Percentiles rank a stretch among this genome's conserved stretches.
Conservation (phyloP, 1,284 basidiomycete genomes). For the Cutaneotrichosporon arboriforme region DNA sequence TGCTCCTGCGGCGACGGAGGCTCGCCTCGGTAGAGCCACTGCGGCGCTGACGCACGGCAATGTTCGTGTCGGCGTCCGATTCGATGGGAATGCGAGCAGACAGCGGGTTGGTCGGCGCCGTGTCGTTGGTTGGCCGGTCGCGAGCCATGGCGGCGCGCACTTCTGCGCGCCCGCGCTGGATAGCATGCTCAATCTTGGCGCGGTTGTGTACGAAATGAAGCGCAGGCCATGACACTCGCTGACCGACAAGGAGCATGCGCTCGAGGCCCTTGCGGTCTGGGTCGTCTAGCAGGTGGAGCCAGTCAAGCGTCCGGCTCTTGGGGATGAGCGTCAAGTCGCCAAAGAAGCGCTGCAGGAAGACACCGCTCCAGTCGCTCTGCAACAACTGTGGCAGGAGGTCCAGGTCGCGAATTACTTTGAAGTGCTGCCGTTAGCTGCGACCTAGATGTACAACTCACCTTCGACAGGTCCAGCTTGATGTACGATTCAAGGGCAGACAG, state of each 20-base stretch:
- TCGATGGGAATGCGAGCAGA: constrained; percentile 39
- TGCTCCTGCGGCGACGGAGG: not conserved
- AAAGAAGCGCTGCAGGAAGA: constrained; percentile 68
- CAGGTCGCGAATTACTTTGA: constrained; percentile 88
- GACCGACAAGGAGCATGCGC: constrained; percentile 77
- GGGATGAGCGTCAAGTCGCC: constrained; percentile 67
- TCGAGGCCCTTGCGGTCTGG: constrained; percentile 71
- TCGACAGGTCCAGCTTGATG: constrained; percentile 87
- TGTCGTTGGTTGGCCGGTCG: constrained; percentile 34
- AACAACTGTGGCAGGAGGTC: constrained; percentile 80
- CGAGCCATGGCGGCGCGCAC: constrained; percentile 55
- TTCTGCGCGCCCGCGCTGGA: constrained; percentile 69
- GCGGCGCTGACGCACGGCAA: constrained; percentile 30
- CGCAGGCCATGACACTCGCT: constrained; percentile 93
- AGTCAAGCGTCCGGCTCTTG: constrained; percentile 72
- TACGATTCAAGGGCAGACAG: constrained; percentile 87
- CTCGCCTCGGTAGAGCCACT: constrained; percentile 2
- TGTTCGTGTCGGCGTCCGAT: constrained; percentile 46
- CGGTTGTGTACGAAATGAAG: constrained; percentile 90
- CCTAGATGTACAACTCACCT: constrained; percentile 45
- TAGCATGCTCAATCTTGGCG: constrained; percentile 59
- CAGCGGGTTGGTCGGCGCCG: not conserved
- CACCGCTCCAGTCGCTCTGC: constrained; percentile 91
- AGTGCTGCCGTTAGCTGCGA: constrained; percentile 49
- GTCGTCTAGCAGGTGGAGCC: constrained; percentile 76